phyloP scores from a whole-genome alignment of 2,329 filamentous ascomycete genomes.

The Phaeosphaeria sp. region DNA sequence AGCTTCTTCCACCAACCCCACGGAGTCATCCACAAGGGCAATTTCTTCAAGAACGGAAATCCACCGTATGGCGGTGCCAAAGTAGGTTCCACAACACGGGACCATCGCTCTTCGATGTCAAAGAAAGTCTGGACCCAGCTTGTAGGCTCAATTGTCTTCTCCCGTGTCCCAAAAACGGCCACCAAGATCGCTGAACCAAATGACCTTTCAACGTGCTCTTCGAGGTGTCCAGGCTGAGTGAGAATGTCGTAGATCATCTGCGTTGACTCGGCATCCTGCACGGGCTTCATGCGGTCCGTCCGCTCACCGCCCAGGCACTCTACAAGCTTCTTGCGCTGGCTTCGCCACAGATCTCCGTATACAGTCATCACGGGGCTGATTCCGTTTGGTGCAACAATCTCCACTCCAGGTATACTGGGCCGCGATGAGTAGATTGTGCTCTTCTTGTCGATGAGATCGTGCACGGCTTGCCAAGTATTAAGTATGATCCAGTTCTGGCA shows the following conservation, averaged over 20 bases:
- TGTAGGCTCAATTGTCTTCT: constrained; percentile 1
- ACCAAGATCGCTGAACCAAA: constrained; percentile 15
- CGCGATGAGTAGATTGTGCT: constrained; percentile 11
- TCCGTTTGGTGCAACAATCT: neutral
- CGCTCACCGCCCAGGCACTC: constrained; percentile 7
- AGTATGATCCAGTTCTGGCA: constrained; percentile 6
- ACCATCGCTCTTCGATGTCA: constrained; percentile 12
- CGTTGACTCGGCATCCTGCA: constrained; percentile 17
- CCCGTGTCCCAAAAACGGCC: constrained; percentile 14
- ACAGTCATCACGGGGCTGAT: neutral
- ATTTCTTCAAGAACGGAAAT: constrained; percentile 13
- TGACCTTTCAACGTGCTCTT: constrained; percentile 8
- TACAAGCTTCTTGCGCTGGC: constrained; percentile 2
- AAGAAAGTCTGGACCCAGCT: constrained; percentile 6
- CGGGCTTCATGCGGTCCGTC: constrained; percentile 7
- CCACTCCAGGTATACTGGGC: neutral
- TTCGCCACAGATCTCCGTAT: constrained; percentile 13
- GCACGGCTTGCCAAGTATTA: constrained; percentile 9
- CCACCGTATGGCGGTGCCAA: constrained; percentile 9
- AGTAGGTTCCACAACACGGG: constrained; percentile 7
- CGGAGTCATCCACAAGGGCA: constrained; percentile 14
- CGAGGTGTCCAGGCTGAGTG: constrained; percentile 1
- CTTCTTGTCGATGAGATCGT: constrained; percentile 9
- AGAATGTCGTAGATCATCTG: constrained; percentile 17
- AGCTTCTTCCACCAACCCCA: constrained; percentile 16